A percentile compares a stretch with the other conserved stretches of the same genome.
These are phyloP conservation scores for Toxoplasma gondii DNA, from an alignment of 169 alveolate species.

Conservation along the genomic window DNA sequence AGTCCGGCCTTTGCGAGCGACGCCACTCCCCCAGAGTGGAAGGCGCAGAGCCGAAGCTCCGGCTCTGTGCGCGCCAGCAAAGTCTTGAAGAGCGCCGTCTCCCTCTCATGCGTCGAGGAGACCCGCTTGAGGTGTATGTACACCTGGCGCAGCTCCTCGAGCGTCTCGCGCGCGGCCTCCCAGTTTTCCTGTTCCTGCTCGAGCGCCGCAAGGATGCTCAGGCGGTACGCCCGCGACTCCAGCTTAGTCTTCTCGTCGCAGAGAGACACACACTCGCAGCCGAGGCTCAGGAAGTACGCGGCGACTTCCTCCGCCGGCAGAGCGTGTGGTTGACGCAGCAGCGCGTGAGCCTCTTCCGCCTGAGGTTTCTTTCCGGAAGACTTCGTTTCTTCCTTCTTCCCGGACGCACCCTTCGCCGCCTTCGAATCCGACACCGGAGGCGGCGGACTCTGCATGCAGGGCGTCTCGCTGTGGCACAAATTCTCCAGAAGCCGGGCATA, in stretches of 20 bases:
- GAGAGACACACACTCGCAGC: not conserved
- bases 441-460: not conserved
- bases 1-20: not conserved
- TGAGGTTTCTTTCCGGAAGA: not conserved
- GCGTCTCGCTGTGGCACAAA: not conserved
- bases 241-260: slow-evolving; percentile 38
- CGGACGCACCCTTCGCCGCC: not conserved
- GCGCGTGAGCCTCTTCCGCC: not conserved
- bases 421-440: not conserved
- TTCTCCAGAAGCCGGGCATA: slow-evolving; percentile 38
- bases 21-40: slow-evolving; percentile 36
- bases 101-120: not conserved
- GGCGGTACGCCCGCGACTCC: slow-evolving; percentile 40
- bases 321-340: slow-evolving; percentile 22
- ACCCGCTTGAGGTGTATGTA: slow-evolving; percentile 32
- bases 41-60: slow-evolving; percentile 38
- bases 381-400: not conserved
- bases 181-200: slow-evolving; percentile 41
- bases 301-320: not conserved
- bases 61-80: slow-evolving; percentile 4
- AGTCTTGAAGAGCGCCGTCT: not conserved
- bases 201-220: slow-evolving; percentile 16
- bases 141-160: slow-evolving; percentile 46
- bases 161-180: slow-evolving; percentile 9
- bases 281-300: not conserved